phyloP scores from a whole-genome alignment of 306 rosid species.

The Quercus suber region DNA sequence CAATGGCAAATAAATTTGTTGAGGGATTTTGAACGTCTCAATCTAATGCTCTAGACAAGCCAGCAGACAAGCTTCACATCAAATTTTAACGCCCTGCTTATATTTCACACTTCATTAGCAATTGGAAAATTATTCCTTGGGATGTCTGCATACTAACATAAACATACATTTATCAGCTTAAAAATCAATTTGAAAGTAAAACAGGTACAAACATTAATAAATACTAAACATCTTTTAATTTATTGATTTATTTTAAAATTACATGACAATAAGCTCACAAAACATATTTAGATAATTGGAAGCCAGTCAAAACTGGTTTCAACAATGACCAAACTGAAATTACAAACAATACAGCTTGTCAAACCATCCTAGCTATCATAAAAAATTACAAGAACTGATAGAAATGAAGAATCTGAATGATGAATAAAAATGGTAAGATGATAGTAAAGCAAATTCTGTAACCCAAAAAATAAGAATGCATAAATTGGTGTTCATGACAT shows the following conservation, averaged over 20 bases:
- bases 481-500: slow-evolving; percentile 2
- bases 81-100: background rate
- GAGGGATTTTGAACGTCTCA: background rate
- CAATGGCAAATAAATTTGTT: background rate
- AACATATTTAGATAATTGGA: background rate
- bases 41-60: background rate
- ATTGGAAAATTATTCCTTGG: background rate
- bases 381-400: background rate
- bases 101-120: background rate
- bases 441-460: background rate
- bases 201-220: background rate
- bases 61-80: background rate
- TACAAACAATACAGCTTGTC: background rate
- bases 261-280: background rate
- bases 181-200: background rate
- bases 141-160: background rate
- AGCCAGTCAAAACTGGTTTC: slow-evolving; percentile 20
- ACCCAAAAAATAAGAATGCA: background rate
- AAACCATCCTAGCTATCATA: background rate
- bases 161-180: background rate
- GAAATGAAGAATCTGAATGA: background rate
- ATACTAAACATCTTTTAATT: background rate
- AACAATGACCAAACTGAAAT: background rate
- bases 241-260: background rate
- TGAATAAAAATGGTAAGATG: background rate